Base-by-base conservation (phyloP, 2,329 filamentous ascomycete species). In the Monilinia laxa region DNA sequence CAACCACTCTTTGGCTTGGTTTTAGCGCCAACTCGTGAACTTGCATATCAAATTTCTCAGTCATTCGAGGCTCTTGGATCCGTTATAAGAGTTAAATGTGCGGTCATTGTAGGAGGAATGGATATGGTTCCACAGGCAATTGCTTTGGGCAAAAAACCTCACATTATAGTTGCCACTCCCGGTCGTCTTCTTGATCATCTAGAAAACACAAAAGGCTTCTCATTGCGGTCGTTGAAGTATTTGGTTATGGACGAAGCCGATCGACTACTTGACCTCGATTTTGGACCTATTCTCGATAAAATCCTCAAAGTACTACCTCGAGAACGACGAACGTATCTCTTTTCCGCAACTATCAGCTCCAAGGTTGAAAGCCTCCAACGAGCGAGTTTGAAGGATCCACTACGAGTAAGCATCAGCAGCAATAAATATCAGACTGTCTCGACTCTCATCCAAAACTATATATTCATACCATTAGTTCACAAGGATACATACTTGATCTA, bases 181-280 rank as follows among this genome's bases (percentile, higher is more conserved):
- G 94, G 93, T 63, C 87, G 94, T 66, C 81, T 97, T 28, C 82
- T 97, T 5, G 95, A 98, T 74, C 95, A 99, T 73, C 81, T 98
- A 11, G 93, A 98, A 77, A 97, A 97, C 79, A 99, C 95, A 2
- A 97, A 97, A 78, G 94, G 95, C 14, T 98, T 99, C 79, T 93
- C 90, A 1, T 81, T 98, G 59, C 86, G 90, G 40, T 84, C 85
- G 4, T 81, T 97, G 49, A 93, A 93, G 75, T 97, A 94, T 75
- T 82, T 98, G 4, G 93, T 97, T 69, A 93, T 98, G 86, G 94
- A 97, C 75, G 94, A 97, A 80, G 94, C 94, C 31, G 94, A 98
- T 77, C 84, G 93, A 67, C 83, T 98, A 12, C 85, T 98, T 1
- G 95, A 99, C 76, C 88, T 97, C 77, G 93, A 97, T 77, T 98